phyloP scores from a whole-genome alignment of 441 rosid species.

The Gossypium trilobum region DNA sequence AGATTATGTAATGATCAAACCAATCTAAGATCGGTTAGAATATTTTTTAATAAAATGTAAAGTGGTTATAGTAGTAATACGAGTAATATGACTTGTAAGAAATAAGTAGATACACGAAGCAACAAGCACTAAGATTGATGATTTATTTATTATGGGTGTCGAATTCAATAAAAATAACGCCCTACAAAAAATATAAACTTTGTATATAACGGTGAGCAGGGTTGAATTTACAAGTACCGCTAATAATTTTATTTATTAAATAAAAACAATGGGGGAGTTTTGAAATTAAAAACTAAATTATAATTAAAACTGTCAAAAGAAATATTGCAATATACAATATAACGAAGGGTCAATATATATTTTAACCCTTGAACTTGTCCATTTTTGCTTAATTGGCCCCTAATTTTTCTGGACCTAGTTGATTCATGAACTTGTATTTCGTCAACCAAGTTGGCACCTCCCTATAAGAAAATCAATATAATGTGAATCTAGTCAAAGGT shows the following conservation, averaged over 20 bases:
- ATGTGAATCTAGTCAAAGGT: not conserved
- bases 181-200: not conserved
- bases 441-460: not conserved
- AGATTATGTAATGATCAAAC: too few relatives aligned
- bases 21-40: too few relatives aligned
- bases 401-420: too few relatives aligned
- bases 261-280: too few relatives aligned
- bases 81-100: not conserved
- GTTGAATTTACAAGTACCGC: too few relatives aligned
- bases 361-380: not conserved
- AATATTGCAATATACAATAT: not conserved
- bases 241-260: too few relatives aligned
- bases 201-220: too few relatives aligned
- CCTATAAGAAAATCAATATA: too few relatives aligned
- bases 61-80: not conserved
- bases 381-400: not conserved
- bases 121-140: too few relatives aligned
- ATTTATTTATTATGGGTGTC: not conserved
- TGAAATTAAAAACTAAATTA: too few relatives aligned
- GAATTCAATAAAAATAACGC: not conserved
- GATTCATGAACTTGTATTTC: not conserved
- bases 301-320: too few relatives aligned
- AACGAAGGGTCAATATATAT: not conserved
- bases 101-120: not conserved
- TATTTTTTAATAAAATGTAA: too few relatives aligned